These are phyloP conservation scores for Microcyclospora tardicrescens DNA, from an alignment of 2,329 filamentous ascomycete species.

Conservation along the genomic window DNA sequence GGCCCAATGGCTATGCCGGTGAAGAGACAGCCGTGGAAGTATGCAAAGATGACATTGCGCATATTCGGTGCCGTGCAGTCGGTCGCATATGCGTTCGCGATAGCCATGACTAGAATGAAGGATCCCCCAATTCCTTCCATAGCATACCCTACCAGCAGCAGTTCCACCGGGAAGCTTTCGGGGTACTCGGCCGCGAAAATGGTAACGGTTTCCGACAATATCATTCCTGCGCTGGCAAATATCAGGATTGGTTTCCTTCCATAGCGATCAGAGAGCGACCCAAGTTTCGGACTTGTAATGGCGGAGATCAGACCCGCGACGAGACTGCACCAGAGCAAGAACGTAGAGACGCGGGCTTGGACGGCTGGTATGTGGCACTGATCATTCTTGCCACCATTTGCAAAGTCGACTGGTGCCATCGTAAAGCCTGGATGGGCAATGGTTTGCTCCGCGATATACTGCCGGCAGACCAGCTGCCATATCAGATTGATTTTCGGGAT, in stretches of 20 bases:
- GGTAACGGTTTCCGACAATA: slow-evolving; percentile 61
- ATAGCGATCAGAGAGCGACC: slow-evolving; percentile 73
- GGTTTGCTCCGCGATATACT: slow-evolving; percentile 62
- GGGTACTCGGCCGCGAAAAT: slow-evolving; percentile 67
- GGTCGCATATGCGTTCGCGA: slow-evolving; percentile 75
- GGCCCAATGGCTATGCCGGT: slow-evolving; percentile 80
- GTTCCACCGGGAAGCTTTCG: slow-evolving; percentile 58
- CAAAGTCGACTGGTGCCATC: slow-evolving; percentile 49
- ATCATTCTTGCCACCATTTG: slow-evolving; percentile 50
- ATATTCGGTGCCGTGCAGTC: slow-evolving; percentile 75
- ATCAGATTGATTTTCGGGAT: slow-evolving; percentile 84
- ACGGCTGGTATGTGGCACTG: slow-evolving; percentile 73
- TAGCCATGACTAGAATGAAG: slow-evolving; percentile 68
- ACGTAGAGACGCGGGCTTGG: slow-evolving; percentile 61
- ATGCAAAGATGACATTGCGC: slow-evolving; percentile 73
- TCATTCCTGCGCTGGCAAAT: slow-evolving; percentile 58
- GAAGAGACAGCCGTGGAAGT: slow-evolving; percentile 82
- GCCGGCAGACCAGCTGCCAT: slow-evolving; percentile 66
- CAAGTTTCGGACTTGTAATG: slow-evolving; percentile 68
- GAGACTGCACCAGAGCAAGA: slow-evolving; percentile 64
- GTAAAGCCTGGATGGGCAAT: slow-evolving; percentile 45
- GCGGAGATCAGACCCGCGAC: slow-evolving; percentile 67
- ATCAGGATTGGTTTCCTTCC: slow-evolving; percentile 66
- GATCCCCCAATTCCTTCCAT: slow-evolving; percentile 79
- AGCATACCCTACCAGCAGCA: slow-evolving; percentile 62